Percentiles rank a stretch among this genome's conserved stretches.
These are phyloP conservation scores for Chlorella variabilis DNA, from an alignment of 163 green algal genomes.

Conservation along the genomic window DNA sequence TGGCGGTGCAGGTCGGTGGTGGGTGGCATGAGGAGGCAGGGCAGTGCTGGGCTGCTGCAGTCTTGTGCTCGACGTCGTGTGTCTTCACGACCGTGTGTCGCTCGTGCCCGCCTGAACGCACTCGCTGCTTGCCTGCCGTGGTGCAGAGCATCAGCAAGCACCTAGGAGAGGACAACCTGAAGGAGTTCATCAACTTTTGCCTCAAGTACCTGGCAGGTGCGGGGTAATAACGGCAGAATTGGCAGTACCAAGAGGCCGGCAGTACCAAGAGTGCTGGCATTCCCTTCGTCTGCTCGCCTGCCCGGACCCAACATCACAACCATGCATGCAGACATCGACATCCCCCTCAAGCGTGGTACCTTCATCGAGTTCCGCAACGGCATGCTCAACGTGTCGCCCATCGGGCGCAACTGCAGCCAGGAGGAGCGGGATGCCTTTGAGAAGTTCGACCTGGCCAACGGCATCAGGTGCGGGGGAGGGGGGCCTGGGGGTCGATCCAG, in stretches of 20 bases:
- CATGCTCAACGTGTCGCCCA: constrained; percentile 99
- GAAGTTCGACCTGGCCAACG: constrained; percentile 81
- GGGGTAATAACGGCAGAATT: neutral
- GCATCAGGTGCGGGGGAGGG: constrained; percentile 66
- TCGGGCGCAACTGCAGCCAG: constrained; percentile 98
- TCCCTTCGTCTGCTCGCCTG: too few species aligned
- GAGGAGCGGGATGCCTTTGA: constrained; percentile 98
- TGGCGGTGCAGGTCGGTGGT: constrained; percentile 59
- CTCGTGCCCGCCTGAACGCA: too few species aligned
- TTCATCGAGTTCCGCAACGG: constrained; percentile 99
- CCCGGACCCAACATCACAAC: too few species aligned
- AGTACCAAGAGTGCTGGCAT: too few species aligned
- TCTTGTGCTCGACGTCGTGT: neutral
- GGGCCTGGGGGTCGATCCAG: neutral
- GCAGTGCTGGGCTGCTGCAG: neutral
- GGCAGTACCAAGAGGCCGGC: too few species aligned
- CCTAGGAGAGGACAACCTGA: constrained; percentile 95
- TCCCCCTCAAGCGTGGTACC: constrained; percentile 98
- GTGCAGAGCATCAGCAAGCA: constrained; percentile 72
- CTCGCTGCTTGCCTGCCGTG: neutral
- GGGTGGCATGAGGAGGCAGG: neutral
- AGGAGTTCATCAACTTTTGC: constrained; percentile 97
- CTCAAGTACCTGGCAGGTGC: constrained; percentile 90
- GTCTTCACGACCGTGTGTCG: too few species aligned
- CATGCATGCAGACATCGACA: constrained; percentile 96